Evolutionary conservation across 148 eudicot species (phyloP).

Genomic region (Nepenthes gracilis): DNA sequence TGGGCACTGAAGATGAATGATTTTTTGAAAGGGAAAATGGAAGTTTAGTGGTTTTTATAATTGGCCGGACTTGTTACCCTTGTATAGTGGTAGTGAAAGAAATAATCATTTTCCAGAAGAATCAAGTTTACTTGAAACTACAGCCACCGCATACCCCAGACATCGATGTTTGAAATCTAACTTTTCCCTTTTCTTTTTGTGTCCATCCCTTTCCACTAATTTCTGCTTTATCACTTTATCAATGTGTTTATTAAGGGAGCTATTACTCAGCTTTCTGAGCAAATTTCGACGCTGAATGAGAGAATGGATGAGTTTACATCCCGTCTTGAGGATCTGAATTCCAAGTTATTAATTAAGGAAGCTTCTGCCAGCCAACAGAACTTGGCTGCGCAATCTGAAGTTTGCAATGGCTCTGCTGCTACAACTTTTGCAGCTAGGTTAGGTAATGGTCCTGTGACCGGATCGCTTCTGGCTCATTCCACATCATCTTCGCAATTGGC

Average conservation of each 20-base stretch:
- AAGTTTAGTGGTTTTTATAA: too few relatives aligned
- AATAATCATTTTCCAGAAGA: too few relatives aligned
- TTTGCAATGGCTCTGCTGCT: constrained; percentile 51
- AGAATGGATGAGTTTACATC: constrained; percentile 93
- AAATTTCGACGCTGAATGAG: constrained; percentile 79
- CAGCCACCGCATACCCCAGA: too few relatives aligned
- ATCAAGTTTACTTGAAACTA: too few relatives aligned
- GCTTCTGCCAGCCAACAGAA: constrained; percentile 67
- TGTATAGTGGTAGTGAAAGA: too few relatives aligned
- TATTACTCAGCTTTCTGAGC: constrained; percentile 71
- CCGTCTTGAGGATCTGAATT: constrained; percentile 67
- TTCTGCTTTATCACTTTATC: neutral
- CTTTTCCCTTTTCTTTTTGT: neutral
- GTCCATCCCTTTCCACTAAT: neutral
- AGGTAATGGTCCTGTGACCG: constrained; percentile 43
- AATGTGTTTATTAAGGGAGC: constrained; percentile 45
- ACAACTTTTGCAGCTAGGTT: constrained; percentile 41
- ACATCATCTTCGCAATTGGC: constrained; percentile 73
- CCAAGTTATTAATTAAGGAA: constrained; percentile 34
- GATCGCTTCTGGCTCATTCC: constrained; percentile 42
- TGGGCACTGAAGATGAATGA: too few relatives aligned
- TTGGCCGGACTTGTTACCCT: too few relatives aligned
- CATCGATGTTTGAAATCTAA: too few relatives aligned
- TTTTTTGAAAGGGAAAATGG: too few relatives aligned
- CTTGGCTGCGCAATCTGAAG: constrained; percentile 63